phyloP scores from a whole-genome alignment of 1,284 basidiomycete genomes.

The Leccinum fuscescens region DNA sequence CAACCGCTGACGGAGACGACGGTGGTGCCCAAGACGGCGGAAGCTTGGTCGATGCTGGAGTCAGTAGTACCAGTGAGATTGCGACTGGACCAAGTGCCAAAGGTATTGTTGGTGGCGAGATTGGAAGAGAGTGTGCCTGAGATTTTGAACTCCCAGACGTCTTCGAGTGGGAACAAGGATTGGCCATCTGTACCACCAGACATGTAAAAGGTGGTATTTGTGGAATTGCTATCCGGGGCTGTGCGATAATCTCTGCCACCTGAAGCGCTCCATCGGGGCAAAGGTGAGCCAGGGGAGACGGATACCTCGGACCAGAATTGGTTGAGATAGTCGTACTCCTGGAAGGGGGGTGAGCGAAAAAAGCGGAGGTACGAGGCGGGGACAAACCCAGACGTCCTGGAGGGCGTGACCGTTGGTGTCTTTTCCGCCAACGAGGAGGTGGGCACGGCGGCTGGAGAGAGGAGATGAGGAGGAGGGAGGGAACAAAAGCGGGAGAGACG shows the following conservation, averaged over 20 bases:
- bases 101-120: conserved; percentile 42
- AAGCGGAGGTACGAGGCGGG: neutral
- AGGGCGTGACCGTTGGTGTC: conserved; percentile 49
- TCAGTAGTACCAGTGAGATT: conserved; percentile 38
- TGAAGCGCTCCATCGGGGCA: conserved; percentile 62
- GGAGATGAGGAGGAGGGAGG: conserved; percentile 12
- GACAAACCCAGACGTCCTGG: conserved; percentile 68
- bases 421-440: conserved; percentile 70
- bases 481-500: conserved; percentile 29
- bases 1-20: conserved; percentile 65
- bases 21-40: conserved; percentile 52
- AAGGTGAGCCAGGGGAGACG: conserved; percentile 51
- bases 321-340: conserved; percentile 74
- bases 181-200: conserved; percentile 61
- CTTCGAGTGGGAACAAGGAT: conserved; percentile 47
- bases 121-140: conserved; percentile 72
- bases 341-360: conserved; percentile 18
- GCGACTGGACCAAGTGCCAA: conserved; percentile 60
- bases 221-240: conserved; percentile 40
- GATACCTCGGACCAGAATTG: conserved; percentile 69
- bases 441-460: conserved; percentile 57
- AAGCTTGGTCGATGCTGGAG: conserved; percentile 46
- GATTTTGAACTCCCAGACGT: conserved; percentile 66
- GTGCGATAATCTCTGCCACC: conserved; percentile 66
- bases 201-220: conserved; percentile 68